phyloP scores from a whole-genome alignment of 106 monocot species.

The Dendrobium huoshanense region DNA sequence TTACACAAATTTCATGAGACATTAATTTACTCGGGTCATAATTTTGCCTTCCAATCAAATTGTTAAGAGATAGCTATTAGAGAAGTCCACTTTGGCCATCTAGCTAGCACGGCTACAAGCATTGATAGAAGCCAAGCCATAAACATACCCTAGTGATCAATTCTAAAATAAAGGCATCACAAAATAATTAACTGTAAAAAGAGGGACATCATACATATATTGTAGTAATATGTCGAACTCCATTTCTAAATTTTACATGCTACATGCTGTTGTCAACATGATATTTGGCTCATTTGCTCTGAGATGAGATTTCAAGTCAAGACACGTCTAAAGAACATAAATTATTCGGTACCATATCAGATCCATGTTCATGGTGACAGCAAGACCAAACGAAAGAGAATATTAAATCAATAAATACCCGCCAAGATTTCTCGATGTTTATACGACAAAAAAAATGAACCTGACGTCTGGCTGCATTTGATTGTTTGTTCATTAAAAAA shows the following conservation, averaged over 20 bases:
- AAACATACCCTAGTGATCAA: neutral
- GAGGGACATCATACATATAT: neutral
- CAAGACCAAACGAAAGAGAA: neutral
- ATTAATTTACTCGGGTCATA: neutral
- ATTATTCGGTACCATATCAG: neutral
- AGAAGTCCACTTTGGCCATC: neutral
- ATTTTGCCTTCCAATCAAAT: neutral
- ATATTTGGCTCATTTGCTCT: too few species aligned
- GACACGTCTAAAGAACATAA: neutral
- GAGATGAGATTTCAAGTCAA: neutral
- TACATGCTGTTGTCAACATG: too few species aligned
- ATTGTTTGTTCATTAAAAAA: neutral
- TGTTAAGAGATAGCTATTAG: neutral
- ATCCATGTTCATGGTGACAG: neutral
- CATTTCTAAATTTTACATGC: too few species aligned
- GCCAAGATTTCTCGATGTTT: neutral
- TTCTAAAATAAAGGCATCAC: neutral
- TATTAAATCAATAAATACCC: neutral
- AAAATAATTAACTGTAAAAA: neutral
- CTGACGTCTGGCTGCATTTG: neutral
- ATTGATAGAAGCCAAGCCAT: neutral
- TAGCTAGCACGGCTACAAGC: neutral
- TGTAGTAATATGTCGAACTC: too few species aligned
- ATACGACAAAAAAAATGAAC: neutral
- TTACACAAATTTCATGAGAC: neutral